Base-by-base conservation (phyloP, 345 rosid species). In the Hevea brasiliensis region DNA sequence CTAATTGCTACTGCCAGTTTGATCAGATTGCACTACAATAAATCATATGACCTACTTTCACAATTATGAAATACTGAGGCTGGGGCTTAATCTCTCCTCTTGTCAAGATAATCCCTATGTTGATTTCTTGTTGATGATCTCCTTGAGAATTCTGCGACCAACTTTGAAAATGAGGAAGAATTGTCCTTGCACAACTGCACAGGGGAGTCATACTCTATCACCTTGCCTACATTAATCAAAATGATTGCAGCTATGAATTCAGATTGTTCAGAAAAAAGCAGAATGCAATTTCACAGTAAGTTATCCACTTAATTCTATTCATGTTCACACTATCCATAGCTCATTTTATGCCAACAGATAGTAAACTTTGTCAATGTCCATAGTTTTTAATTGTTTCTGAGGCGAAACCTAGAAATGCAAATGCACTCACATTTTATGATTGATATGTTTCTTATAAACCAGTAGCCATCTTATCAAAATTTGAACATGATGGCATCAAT, bases 121-220 rank as follows among this genome's bases (percentile, higher is more conserved):
- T 23, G n/a, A 56, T 72, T 76, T 8, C 75, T 72, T 64, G 74
- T 72, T 59, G 87, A 85, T 37, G 93, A 83, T 72, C 92, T 90
- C 29, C 86, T 35, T 79, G 73, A 67, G 79, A 87, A 91, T 74
- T 89, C 92, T 6, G 79, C 77, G 65, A 85, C 96, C 75, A 90
- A 77, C 82, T 84, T 88, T 21, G 91, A 83, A 82, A 92, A 92
- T 0, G 85, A 85, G 5, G 94, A 90, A 6, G 83, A 82, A 54
- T 64, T 85, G 44, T 85, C 84, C 83, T 85, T 80, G 2, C 90
- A 88, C 80, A 92, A 84, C 76, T 71, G 67, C 58, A 12, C 35
- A 0, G 89, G 91, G 0, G 76, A 70, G 57, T 84, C 79, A 50
- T 81, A 89, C 74, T 89, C 89, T 0, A 79, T 24, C 58, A 87